Evolutionary conservation across 2,329 filamentous ascomycete species (phyloP).

Genomic region (Corinectria fuckeliana): DNA sequence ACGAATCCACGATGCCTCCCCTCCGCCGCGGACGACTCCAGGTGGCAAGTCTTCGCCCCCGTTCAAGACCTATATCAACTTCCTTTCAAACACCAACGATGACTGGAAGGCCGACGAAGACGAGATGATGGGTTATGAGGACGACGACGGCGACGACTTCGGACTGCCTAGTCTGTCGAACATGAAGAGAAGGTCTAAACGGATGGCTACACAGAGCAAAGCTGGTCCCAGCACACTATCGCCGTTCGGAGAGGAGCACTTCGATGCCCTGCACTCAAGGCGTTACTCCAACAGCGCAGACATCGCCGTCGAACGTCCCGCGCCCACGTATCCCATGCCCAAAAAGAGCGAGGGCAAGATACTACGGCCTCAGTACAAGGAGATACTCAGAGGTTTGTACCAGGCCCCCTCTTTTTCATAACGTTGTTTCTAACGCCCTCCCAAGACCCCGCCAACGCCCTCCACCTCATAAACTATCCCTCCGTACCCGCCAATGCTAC

Average conservation of each 20-base stretch:
- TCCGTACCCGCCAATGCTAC: conserved; percentile 74
- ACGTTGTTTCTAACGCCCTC: conserved; percentile 22
- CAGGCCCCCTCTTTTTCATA: background rate
- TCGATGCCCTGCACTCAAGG: conserved; percentile 52
- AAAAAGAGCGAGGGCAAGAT: conserved; percentile 96
- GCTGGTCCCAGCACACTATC: conserved; percentile 42
- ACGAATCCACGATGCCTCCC: conserved; percentile 58
- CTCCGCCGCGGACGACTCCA: conserved; percentile 60
- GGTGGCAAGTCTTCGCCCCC: conserved; percentile 64
- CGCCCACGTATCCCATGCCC: conserved; percentile 82
- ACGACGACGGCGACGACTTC: conserved; percentile 94
- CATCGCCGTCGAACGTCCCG: conserved; percentile 88
- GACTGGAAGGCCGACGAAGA: conserved; percentile 82
- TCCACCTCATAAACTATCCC: conserved; percentile 92
- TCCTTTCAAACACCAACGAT: conserved; percentile 80
- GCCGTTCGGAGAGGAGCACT: conserved; percentile 46
- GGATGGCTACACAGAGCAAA: conserved; percentile 54
- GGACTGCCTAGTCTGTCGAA: conserved; percentile 90
- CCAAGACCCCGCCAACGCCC: conserved; percentile 82
- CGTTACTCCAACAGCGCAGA: conserved; percentile 86
- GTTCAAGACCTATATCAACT: conserved; percentile 78
- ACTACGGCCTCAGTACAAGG: conserved; percentile 94
- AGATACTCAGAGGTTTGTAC: conserved; percentile 78
- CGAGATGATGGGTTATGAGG: conserved; percentile 79
- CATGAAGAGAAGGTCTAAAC: conserved; percentile 76